A percentile compares a stretch with the other conserved stretches of the same genome.
Evolutionary conservation across 805 yeast species (phyloP).

Genomic region (Kluyveromyces wickerhamii): DNA sequence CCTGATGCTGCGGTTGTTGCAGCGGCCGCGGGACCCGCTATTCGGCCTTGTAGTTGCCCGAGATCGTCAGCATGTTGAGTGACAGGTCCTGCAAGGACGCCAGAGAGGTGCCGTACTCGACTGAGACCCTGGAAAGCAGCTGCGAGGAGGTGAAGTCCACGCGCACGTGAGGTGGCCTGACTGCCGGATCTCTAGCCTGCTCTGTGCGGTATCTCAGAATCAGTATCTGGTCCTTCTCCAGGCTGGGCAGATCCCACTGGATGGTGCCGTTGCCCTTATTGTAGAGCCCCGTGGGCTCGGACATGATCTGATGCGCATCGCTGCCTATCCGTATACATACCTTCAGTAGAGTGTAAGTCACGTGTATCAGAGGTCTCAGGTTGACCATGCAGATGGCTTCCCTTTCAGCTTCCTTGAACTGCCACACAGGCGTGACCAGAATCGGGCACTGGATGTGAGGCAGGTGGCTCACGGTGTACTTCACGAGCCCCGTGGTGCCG

Average conservation of each 20-base stretch:
- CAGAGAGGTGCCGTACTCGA: slow-evolving; percentile 3
- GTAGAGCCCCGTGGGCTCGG: slow-evolving; percentile 3
- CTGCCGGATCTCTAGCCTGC: not conserved
- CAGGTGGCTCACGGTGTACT: slow-evolving; percentile 1
- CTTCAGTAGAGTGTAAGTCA: slow-evolving; percentile 3
- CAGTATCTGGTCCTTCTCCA: slow-evolving; percentile 3
- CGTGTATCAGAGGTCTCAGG: slow-evolving; percentile 2
- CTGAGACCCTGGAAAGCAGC: not conserved
- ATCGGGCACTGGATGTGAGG: slow-evolving; percentile 6
- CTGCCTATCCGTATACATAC: slow-evolving; percentile 1
- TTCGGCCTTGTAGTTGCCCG: slow-evolving; percentile 3
- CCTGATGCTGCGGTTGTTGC: too few species aligned
- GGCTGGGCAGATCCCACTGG: slow-evolving; percentile 4
- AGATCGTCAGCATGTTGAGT: slow-evolving; percentile 3
- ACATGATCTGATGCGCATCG: slow-evolving; percentile 1
- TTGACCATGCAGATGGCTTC: slow-evolving; percentile 3
- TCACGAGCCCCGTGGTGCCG: not conserved
- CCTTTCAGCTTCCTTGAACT: slow-evolving; percentile 2
- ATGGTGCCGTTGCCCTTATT: slow-evolving; percentile 1
- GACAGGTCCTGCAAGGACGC: not conserved
- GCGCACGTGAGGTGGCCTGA: slow-evolving; percentile 1
- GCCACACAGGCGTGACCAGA: slow-evolving; percentile 5
- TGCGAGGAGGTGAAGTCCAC: slow-evolving; percentile 4
- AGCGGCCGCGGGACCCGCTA: too few species aligned
- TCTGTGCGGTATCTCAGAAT: slow-evolving; percentile 1